Evolutionary conservation across 2,329 filamentous ascomycete genomes (phyloP).

Genomic region (Coleophoma cylindrospora): DNA sequence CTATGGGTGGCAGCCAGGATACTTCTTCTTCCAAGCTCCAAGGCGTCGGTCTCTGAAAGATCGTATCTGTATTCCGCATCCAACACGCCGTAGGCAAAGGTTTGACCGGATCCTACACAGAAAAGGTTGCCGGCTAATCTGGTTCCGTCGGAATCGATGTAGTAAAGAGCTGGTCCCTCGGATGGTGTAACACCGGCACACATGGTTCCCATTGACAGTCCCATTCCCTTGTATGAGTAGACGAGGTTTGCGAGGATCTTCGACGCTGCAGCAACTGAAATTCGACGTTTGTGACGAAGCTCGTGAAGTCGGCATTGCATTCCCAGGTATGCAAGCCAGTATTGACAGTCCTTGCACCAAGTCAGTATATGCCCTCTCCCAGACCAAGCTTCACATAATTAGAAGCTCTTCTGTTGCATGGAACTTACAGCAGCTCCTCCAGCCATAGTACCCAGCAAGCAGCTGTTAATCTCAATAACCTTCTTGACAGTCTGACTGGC

Average conservation of each 20-base stretch:
- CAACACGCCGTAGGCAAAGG: slow-evolving; percentile 96
- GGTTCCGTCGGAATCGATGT: slow-evolving; percentile 97
- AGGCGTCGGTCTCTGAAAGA: slow-evolving; percentile 76
- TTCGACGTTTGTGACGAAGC: slow-evolving; percentile 97
- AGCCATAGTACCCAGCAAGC: slow-evolving; percentile 94
- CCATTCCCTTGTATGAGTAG: slow-evolving; percentile 99
- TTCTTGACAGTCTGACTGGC: slow-evolving; percentile 99
- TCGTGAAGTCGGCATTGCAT: slow-evolving; percentile 99
- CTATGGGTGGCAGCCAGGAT: slow-evolving; percentile 95
- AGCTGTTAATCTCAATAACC: slow-evolving; percentile 97
- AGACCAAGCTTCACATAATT: slow-evolving; percentile 1
- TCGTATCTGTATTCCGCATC: slow-evolving; percentile 95
- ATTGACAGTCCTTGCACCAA: slow-evolving; percentile 80
- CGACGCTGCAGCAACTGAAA: slow-evolving; percentile 92
- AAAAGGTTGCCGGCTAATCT: slow-evolving; percentile 91
- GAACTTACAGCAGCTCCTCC: slow-evolving; percentile 80
- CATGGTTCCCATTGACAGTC: slow-evolving; percentile 99
- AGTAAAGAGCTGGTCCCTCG: slow-evolving; percentile 96
- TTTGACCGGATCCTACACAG: slow-evolving; percentile 97
- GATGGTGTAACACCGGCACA: slow-evolving; percentile 93
- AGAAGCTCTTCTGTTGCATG: neutral
- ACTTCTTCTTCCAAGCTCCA: slow-evolving; percentile 85
- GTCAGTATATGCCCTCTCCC: neutral
- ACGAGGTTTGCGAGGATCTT: slow-evolving; percentile 99
- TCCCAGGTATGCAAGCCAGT: slow-evolving; percentile 97